Evolutionary conservation across 1,284 basidiomycete genomes (phyloP), one percentile per base, ranked within the genome.

Genomic region (Apiotrichum sp.): DNA sequence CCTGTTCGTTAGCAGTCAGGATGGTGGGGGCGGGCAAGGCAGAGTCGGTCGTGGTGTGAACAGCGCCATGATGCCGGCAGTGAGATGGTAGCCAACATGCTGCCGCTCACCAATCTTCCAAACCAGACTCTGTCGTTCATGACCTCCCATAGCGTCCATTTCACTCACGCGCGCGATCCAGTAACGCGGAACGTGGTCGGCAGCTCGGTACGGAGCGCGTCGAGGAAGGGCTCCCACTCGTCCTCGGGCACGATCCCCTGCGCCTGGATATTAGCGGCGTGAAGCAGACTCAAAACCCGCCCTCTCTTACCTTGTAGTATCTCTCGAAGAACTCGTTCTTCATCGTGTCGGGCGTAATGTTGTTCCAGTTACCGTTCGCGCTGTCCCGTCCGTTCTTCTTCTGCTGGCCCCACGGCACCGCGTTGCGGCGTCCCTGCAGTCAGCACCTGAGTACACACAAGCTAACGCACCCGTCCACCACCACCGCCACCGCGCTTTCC

Each of bases 131-230:
- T 38, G 8, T 52, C 29, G 6, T 47, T 40, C 44, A 47, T 31
- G 39, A 29, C 41, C 47, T 50, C 55, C 47, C 53, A 41, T 41
- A 14, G 11, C n/a, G n/a, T 7, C 40, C 10, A 13, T 42, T 7
- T 51, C 48, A 81, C 85, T 68, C 71, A 93, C 90, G 87, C 83
- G 71, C 90, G 81, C 63, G 85, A 89, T 1, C 90, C 89, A 0
- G 93, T 88, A 29, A 99, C 86, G 44, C 96, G 83, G 76, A 98
- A 98, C 0, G 95, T 97, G 1, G 91, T 95, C 1, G 96, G 96
- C 36, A 98, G 78, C 39, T 89, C 88, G 35, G 80, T 78, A 47
- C 84, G 81, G 62, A 96, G 74, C 0, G 82, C 75, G 7, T 83
- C 80, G 67, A 95, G 77, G 65, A 97, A 90, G 0, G 65, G 53